Evolutionary conservation across 805 yeast genomes (phyloP).

Genomic region (Lipomyces yamanashiensis): DNA sequence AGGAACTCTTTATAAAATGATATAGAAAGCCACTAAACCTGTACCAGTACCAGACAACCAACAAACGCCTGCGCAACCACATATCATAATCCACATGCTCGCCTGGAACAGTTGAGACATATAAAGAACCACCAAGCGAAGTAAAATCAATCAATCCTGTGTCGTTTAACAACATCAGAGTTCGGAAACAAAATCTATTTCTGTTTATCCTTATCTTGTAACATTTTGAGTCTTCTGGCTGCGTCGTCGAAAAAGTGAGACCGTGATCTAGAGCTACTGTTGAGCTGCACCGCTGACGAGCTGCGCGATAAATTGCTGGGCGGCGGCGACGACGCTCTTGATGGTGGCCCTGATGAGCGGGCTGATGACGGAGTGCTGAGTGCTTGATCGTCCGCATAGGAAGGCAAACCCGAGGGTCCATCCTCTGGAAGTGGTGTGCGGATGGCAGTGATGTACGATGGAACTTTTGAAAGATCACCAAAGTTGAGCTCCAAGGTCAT

Average conservation of each 20-base stretch:
- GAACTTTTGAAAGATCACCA: conserved; percentile 66
- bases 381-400: conserved; percentile 21
- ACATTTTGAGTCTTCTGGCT: conserved; percentile 25
- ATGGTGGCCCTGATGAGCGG: conserved; percentile 29
- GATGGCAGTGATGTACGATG: conserved; percentile 82
- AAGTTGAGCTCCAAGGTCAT: conserved; percentile 49
- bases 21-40: no score
- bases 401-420: conserved; percentile 20
- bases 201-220: conserved; percentile 7
- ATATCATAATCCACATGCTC: no score
- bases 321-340: conserved; percentile 32
- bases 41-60: no score
- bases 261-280: conserved; percentile 1
- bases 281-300: conserved; percentile 26
- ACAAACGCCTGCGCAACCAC: no score
- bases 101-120: no score
- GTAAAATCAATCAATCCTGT: no score
- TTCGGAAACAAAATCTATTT: not conserved
- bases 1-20: no score
- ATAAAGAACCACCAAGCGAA: no score
- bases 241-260: conserved; percentile 33
- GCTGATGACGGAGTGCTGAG: conserved; percentile 13
- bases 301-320: conserved; percentile 13
- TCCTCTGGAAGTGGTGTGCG: conserved; percentile 42
- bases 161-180: no score